Percentiles rank a stretch among this genome's conserved stretches.
Evolutionary conservation across 208 protist genomes (phyloP).

Genomic region (Phytomonas serpens): DNA sequence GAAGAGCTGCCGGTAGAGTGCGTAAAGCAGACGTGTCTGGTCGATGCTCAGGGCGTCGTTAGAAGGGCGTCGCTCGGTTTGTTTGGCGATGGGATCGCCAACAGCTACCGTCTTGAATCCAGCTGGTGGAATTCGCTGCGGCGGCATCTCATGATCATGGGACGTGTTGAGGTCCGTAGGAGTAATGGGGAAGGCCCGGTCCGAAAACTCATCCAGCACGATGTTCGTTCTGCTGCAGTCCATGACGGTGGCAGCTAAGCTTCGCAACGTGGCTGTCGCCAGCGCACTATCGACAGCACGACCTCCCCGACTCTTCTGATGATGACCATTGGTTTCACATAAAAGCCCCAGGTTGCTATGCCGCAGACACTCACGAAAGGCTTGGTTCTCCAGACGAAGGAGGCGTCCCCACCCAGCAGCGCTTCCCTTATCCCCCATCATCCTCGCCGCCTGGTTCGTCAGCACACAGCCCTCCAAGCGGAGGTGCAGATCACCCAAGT

Average conservation of each 20-base stretch:
- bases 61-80: neutral
- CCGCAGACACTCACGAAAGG: constrained; percentile 66
- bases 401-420: constrained; percentile 21
- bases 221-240: neutral
- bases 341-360: constrained; percentile 13
- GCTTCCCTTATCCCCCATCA: constrained; percentile 14
- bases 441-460: constrained; percentile 13
- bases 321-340: neutral
- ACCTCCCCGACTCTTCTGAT: neutral
- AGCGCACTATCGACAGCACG: constrained; percentile 6
- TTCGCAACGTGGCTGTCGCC: neutral
- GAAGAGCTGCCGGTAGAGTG: constrained; percentile 38
- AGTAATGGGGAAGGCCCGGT: neutral
- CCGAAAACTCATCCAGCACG: neutral
- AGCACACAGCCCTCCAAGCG: constrained; percentile 74
- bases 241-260: neutral
- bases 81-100: neutral
- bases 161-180: neutral
- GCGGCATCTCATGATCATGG: neutral
- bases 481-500: constrained; percentile 66
- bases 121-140: neutral
- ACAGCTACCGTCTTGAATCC: neutral
- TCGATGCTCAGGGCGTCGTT: neutral
- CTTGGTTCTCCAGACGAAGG: constrained; percentile 37
- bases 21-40: neutral